Evolutionary conservation across 345 rosid genomes (phyloP).

Genomic region (Diplotaxis tenuifolia): DNA sequence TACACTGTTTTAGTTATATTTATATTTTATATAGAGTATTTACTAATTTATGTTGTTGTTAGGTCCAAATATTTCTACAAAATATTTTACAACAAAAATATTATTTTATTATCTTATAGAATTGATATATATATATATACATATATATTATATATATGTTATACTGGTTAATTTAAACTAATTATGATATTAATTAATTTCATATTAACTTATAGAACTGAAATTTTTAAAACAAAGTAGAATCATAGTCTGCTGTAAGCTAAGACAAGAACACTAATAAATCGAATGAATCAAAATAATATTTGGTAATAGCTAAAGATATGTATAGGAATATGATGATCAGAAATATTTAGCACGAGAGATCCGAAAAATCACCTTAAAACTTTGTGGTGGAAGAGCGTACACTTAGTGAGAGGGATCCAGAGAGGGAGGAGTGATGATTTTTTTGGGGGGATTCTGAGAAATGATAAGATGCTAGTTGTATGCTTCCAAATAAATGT

Average conservation of each 20-base stretch:
- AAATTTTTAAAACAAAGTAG: not conserved
- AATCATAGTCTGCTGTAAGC: not conserved
- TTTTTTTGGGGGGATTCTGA: not conserved
- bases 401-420: not conserved
- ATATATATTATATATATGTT: too few species aligned
- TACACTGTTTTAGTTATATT: not conserved
- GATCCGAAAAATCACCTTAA: not conserved
- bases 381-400: slow-evolving; percentile 5
- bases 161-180: not conserved
- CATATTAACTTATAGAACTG: not conserved
- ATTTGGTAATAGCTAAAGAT: not conserved
- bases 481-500: not conserved
- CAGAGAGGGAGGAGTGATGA: not conserved
- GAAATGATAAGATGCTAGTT: not conserved
- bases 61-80: not conserved
- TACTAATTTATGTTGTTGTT: not conserved
- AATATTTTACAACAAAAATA: not conserved
- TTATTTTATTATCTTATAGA: not conserved
- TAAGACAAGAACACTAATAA: not conserved
- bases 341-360: not conserved
- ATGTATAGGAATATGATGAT: not conserved
- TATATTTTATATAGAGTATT: not conserved
- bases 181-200: not conserved
- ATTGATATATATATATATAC: too few species aligned
- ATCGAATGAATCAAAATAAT: not conserved